These are phyloP conservation scores for Aegilops umbellulata DNA, from an alignment of 176 grass and related monocot genomes.

Conservation along the genomic window DNA sequence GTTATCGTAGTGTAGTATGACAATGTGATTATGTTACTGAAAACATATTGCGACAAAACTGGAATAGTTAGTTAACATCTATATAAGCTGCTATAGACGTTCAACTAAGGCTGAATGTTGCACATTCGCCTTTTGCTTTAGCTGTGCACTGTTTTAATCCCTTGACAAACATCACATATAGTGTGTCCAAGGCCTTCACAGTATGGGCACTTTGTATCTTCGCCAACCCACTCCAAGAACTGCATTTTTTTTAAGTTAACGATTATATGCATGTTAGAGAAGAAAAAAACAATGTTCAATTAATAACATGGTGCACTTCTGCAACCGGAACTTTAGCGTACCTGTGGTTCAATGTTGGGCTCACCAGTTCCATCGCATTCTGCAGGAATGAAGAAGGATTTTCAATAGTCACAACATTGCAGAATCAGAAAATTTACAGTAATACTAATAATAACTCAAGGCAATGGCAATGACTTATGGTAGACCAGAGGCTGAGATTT, in stretches of 20 bases:
- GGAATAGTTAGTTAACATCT: conserved; percentile 28
- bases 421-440: background rate
- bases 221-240: conserved; percentile 94
- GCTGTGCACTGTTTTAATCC: conserved; percentile 40
- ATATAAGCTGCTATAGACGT: background rate
- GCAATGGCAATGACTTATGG: background rate
- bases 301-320: background rate
- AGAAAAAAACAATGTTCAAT: background rate
- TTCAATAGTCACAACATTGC: conserved; percentile 8
- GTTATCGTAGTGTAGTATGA: background rate
- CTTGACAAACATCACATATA: conserved; percentile 77
- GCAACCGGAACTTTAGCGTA: conserved; percentile 18
- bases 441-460: background rate
- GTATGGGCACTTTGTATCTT: conserved; percentile 86
- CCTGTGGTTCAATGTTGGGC: conserved; percentile 91
- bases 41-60: background rate
- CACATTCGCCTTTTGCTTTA: conserved; percentile 27
- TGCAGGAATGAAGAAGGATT: conserved; percentile 33
- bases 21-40: background rate
- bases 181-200: conserved; percentile 78
- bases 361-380: conserved; percentile 91
- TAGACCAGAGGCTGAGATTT: background rate
- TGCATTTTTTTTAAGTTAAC: conserved; percentile 33
- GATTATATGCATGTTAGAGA: background rate
- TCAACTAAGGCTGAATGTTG: background rate